These are phyloP conservation scores for Cokeromyces recurvatus DNA, from an alignment of 371 early-diverging fungal species.

Conservation along the genomic window DNA sequence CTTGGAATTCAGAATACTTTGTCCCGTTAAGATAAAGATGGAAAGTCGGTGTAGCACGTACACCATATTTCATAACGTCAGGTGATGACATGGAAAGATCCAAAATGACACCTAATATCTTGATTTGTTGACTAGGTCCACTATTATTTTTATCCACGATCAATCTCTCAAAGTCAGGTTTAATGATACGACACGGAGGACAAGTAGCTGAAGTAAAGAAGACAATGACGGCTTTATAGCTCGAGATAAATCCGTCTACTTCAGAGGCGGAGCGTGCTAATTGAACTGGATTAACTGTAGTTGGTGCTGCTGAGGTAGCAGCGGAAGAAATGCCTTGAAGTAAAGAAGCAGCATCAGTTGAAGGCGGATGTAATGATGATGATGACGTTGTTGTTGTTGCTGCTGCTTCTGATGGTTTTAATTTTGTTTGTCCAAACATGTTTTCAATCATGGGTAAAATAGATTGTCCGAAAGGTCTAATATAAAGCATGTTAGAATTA, in stretches of 20 bases:
- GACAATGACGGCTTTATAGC: slow-evolving; percentile 58
- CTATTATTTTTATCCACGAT: slow-evolving; percentile 41
- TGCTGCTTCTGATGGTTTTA: slow-evolving; percentile 3
- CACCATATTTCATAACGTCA: slow-evolving; percentile 50
- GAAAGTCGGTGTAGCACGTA: slow-evolving; percentile 72
- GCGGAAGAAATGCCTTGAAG: slow-evolving; percentile 36
- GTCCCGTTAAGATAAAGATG: slow-evolving; percentile 57
- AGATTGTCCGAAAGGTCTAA: slow-evolving; percentile 73
- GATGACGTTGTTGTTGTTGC: not conserved
- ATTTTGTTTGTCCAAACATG: slow-evolving; percentile 67
- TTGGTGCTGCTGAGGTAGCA: slow-evolving; percentile 35
- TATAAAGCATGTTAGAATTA: not conserved
- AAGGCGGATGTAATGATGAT: slow-evolving; percentile 6
- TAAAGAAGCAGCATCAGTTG: slow-evolving; percentile 10
- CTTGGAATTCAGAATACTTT: slow-evolving; percentile 57
- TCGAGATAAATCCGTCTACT: slow-evolving; percentile 32
- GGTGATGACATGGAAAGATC: slow-evolving; percentile 50
- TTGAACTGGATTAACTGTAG: slow-evolving; percentile 17
- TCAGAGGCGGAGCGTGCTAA: slow-evolving; percentile 27
- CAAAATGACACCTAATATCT: slow-evolving; percentile 59
- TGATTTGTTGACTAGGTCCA: slow-evolving; percentile 15
- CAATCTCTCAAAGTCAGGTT: slow-evolving; percentile 64
- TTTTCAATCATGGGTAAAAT: slow-evolving; percentile 74
- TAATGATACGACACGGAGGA: slow-evolving; percentile 69
- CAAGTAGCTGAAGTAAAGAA: slow-evolving; percentile 73